Conservation (phyloP, 441 rosid species). For the Lepidium campestre region DNA sequence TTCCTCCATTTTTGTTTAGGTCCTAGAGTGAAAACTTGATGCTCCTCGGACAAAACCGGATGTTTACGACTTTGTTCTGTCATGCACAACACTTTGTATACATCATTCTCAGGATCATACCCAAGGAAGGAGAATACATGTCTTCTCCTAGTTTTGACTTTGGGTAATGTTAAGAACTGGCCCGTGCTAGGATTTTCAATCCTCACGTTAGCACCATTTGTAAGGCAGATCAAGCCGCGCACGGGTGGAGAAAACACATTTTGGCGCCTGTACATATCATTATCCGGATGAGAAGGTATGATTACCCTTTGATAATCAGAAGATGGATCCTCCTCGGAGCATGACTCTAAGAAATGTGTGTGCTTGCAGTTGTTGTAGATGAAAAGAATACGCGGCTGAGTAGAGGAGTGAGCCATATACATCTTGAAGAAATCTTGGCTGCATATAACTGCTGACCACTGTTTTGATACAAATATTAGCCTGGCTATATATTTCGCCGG, state of each 20-base stretch:
- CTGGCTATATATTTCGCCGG: too few species aligned
- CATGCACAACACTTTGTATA: neutral
- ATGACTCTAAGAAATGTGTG: too few species aligned
- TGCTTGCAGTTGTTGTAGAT: too few species aligned
- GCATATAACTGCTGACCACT: too few species aligned
- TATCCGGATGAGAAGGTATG: too few species aligned
- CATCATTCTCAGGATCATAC: neutral
- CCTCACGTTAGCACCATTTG: neutral
- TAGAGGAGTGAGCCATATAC: too few species aligned
- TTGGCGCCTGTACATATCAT: too few species aligned
- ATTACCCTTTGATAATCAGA: too few species aligned
- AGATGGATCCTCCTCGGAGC: too few species aligned
- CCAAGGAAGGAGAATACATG: neutral
- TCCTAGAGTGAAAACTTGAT: neutral
- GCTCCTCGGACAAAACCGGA: neutral
- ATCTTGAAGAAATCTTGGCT: too few species aligned
- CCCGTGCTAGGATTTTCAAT: neutral
- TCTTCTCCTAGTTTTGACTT: neutral
- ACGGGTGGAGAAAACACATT: neutral
- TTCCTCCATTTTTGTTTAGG: neutral
- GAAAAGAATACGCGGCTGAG: too few species aligned
- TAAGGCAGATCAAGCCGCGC: neutral
- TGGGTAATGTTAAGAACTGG: neutral
- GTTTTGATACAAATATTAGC: too few species aligned
- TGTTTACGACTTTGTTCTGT: neutral